A percentile compares a stretch with the other conserved stretches of the same genome.
phyloP scores from a whole-genome alignment of 352 stramenopile genomes.

The Globisporangium uncinulatum region DNA sequence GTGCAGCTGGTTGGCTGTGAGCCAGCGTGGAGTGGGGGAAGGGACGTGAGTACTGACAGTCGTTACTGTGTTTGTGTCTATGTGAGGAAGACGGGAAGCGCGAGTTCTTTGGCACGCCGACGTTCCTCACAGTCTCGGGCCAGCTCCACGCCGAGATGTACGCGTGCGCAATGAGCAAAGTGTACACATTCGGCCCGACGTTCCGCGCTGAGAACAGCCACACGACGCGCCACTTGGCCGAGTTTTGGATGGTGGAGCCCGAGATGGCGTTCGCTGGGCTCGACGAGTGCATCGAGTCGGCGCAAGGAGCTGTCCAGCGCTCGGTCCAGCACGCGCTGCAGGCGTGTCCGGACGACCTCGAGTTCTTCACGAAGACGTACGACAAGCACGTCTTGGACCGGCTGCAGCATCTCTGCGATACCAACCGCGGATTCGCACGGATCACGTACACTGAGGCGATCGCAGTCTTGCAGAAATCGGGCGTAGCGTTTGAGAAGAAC shows the following conservation, averaged over 20 bases:
- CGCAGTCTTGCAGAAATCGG: conserved; percentile 86
- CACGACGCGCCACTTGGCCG: conserved; percentile 94
- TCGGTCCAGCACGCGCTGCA: conserved; percentile 79
- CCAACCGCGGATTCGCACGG: conserved; percentile 82
- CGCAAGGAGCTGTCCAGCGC: conserved; percentile 90
- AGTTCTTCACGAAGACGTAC: conserved; percentile 93
- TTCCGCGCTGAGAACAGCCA: conserved; percentile 99
- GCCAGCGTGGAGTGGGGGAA: too few species aligned
- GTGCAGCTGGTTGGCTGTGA: background rate
- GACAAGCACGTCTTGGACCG: conserved; percentile 74
- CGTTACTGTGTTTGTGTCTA: background rate
- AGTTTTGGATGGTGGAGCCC: conserved; percentile 99
- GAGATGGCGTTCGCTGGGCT: conserved; percentile 83
- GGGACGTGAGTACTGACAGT: background rate
- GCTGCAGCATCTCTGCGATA: conserved; percentile 68
- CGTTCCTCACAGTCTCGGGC: conserved; percentile 87
- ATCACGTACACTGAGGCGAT: conserved; percentile 95
- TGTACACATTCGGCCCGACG: conserved; percentile 99
- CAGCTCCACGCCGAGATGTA: conserved; percentile 97
- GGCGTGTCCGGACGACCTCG: conserved; percentile 87
- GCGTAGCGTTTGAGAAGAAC: conserved; percentile 77
- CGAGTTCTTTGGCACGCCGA: conserved; percentile 94
- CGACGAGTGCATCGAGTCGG: conserved; percentile 91
- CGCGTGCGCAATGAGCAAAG: conserved; percentile 94
- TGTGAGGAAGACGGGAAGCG: conserved; percentile 66